phyloP scores from a whole-genome alignment of 2,329 filamentous ascomycete genomes.

The Alternaria triticina region DNA sequence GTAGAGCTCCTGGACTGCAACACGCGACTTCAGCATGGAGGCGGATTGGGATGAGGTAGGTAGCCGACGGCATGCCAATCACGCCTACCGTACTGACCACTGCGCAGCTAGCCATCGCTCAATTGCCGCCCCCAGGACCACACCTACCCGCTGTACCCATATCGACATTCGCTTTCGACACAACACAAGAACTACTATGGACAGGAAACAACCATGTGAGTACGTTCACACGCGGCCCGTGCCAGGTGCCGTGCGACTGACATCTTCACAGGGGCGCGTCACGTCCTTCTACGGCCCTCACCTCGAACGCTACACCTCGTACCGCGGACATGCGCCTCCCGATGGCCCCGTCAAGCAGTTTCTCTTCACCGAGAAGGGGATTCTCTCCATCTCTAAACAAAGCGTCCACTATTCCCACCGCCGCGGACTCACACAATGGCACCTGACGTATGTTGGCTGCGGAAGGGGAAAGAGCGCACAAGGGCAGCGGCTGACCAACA shows the following conservation, averaged over 20 bases:
- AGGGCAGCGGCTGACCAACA: conserved; percentile 22
- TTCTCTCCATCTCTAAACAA: conserved; percentile 81
- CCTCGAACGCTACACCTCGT: conserved; percentile 87
- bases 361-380: conserved; percentile 87
- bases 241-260: conserved; percentile 11
- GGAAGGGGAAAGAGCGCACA: not conserved
- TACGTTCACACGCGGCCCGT: conserved; percentile 20
- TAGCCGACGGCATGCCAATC: not conserved
- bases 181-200: conserved; percentile 89
- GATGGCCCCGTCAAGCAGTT: conserved; percentile 87
- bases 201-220: conserved; percentile 87
- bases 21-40: conserved; percentile 52
- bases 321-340: conserved; percentile 74
- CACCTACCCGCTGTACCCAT: conserved; percentile 71
- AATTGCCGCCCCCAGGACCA: conserved; percentile 77
- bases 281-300: conserved; percentile 87
- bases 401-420: conserved; percentile 89
- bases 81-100: conserved; percentile 17
- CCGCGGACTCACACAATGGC: conserved; percentile 85
- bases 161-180: conserved; percentile 87
- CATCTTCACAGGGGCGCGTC: conserved; percentile 73
- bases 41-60: conserved; percentile 59
- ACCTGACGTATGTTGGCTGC: conserved; percentile 68
- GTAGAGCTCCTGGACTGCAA: conserved; percentile 24
- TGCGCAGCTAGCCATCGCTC: conserved; percentile 76